Percentiles rank a stretch among this genome's conserved stretches.
Conservation (phyloP, 441 rosid genomes). For the Erysimum pusillum region DNA sequence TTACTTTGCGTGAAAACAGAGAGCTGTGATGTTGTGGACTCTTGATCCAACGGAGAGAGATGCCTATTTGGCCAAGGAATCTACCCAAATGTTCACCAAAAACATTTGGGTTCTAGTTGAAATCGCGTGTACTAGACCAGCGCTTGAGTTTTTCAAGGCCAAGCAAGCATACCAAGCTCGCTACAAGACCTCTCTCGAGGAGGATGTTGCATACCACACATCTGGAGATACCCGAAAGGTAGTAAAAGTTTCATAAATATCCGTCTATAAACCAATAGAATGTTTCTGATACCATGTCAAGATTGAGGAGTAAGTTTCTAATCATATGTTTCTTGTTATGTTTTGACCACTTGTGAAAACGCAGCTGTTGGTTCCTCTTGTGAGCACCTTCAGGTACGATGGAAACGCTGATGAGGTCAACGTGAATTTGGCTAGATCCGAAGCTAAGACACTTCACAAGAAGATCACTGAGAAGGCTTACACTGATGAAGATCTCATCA, state of each 20-base stretch:
- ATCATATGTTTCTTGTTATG: slow-evolving; percentile 9
- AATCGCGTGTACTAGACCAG: slow-evolving; percentile 83
- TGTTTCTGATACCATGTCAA: not conserved
- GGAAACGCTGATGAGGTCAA: slow-evolving; percentile 69
- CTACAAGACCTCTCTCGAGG: slow-evolving; percentile 84
- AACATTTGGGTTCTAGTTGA: slow-evolving; percentile 85
- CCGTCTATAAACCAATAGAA: not conserved
- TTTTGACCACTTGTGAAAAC: slow-evolving; percentile 26
- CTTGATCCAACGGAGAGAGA: slow-evolving; percentile 84
- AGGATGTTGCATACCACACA: slow-evolving; percentile 88
- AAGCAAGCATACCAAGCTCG: slow-evolving; percentile 87
- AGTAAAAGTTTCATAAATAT: not conserved
- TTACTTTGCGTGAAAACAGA: slow-evolving; percentile 46
- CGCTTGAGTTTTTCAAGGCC: slow-evolving; percentile 61
- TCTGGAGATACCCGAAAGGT: slow-evolving; percentile 88
- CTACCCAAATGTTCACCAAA: slow-evolving; percentile 72
- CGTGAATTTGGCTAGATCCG: slow-evolving; percentile 70
- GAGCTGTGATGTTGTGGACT: slow-evolving; percentile 74
- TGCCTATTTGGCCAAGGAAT: slow-evolving; percentile 76
- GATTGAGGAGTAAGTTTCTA: slow-evolving; percentile 2
- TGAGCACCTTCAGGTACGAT: slow-evolving; percentile 72
- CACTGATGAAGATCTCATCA: slow-evolving; percentile 72
- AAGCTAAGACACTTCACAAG: slow-evolving; percentile 78
- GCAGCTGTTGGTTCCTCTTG: slow-evolving; percentile 79
- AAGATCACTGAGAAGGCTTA: slow-evolving; percentile 70